phyloP scores from a whole-genome alignment of 2,329 filamentous ascomycete species.

The Xylariaceae sp. region DNA sequence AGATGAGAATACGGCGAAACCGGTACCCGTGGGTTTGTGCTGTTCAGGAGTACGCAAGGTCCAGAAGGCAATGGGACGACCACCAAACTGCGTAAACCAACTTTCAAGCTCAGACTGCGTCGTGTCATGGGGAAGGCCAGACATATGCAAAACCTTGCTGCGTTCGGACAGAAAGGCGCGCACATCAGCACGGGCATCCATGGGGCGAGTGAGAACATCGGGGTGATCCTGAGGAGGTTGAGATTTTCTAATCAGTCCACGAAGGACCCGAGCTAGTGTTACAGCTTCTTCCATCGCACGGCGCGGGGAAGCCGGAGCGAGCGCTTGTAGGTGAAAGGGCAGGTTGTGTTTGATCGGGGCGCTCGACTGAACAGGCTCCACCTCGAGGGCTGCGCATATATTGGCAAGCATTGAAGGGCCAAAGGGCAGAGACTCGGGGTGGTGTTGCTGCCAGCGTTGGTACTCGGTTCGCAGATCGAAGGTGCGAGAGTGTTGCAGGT shows the following conservation, averaged over 20 bases:
- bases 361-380: constrained; percentile 94
- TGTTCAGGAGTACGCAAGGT: constrained; percentile 95
- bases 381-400: constrained; percentile 96
- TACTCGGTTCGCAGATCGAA: constrained; percentile 98
- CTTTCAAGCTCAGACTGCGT: constrained; percentile 98
- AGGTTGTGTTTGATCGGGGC: constrained; percentile 98
- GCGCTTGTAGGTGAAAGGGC: constrained; percentile 92
- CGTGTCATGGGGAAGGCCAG: constrained; percentile 92
- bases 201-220: constrained; percentile 87
- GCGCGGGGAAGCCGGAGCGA: constrained; percentile 90
- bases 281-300: constrained; percentile 97
- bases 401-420: constrained; percentile 93
- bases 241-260: constrained; percentile 91
- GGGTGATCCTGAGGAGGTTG: constrained; percentile 90
- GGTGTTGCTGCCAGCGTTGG: constrained; percentile 96
- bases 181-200: constrained; percentile 95
- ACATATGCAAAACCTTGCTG: constrained; percentile 98
- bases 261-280: constrained; percentile 85
- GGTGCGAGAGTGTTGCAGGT: constrained; percentile 94
- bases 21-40: constrained; percentile 98
- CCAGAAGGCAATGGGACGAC: constrained; percentile 97
- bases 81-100: constrained; percentile 99
- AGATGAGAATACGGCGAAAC: constrained; percentile 97
- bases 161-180: constrained; percentile 92
- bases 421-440: constrained; percentile 94